phyloP scores from a whole-genome alignment of 2,329 filamentous ascomycete genomes.

The Fusarium caatingaense region DNA sequence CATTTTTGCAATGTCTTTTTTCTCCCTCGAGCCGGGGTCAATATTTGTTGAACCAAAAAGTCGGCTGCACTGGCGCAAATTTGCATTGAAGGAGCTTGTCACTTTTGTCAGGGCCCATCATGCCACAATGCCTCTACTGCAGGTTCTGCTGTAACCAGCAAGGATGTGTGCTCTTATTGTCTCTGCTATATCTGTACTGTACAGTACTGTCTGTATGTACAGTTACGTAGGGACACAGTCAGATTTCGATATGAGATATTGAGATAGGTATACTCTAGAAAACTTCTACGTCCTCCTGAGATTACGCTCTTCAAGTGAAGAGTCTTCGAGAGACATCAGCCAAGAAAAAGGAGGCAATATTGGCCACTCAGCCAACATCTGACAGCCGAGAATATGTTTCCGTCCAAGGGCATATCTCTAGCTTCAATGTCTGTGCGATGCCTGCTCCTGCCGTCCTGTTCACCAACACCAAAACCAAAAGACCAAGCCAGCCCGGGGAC shows the following conservation, averaged over 20 bases:
- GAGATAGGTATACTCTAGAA: not conserved
- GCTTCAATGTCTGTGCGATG: constrained; percentile 37
- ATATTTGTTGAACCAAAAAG: constrained; percentile 19
- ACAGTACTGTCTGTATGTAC: not conserved
- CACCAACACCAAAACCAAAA: not conserved
- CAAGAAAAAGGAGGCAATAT: constrained; percentile 3
- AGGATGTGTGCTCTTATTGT: constrained; percentile 19
- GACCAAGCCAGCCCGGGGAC: not conserved
- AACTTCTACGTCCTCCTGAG: constrained; percentile 2
- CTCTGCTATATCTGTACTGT: not conserved
- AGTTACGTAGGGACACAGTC: constrained; percentile 27
- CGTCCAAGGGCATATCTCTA: constrained; percentile 16
- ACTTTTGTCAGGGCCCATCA: constrained; percentile 23
- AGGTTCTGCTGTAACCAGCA: constrained; percentile 35
- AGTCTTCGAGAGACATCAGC: not conserved
- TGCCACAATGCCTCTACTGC: constrained; percentile 36
- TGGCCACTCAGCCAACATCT: constrained; percentile 13
- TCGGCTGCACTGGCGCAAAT: constrained; percentile 22
- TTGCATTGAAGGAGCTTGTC: constrained; percentile 25
- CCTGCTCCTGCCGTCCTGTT: not conserved
- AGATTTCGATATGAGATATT: not conserved
- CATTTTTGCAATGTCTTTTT: constrained; percentile 34
- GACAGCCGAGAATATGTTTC: constrained; percentile 31
- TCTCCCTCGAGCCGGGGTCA: constrained; percentile 2
- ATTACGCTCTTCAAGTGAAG: constrained; percentile 19